Conservation (phyloP, 148 eudicot species). For the Polygonum aviculare region DNA sequence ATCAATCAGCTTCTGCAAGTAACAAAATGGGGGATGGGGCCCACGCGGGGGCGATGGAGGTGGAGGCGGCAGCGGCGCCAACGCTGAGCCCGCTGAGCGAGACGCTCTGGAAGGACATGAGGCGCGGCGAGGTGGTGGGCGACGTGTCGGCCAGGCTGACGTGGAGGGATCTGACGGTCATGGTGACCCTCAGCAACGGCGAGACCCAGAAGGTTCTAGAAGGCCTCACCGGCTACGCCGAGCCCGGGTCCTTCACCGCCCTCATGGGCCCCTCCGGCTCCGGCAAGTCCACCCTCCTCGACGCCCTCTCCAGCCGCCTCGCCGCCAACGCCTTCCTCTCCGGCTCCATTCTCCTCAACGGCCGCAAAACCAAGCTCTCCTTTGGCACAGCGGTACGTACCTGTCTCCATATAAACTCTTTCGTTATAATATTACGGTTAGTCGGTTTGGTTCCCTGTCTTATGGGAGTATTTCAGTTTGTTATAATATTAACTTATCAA, state of each 20-base stretch:
- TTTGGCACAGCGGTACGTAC: conserved; percentile 84
- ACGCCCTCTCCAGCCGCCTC: conserved; percentile 75
- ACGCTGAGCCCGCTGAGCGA: conserved; percentile 74
- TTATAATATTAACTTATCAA: no score
- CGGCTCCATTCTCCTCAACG: conserved; percentile 75
- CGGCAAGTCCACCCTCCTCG: conserved; percentile 85
- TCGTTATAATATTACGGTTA: no score
- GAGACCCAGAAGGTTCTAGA: conserved; percentile 79
- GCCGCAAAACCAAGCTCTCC: conserved; percentile 78
- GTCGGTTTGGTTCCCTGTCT: background rate
- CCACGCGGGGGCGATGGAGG: background rate
- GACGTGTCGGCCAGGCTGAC: conserved; percentile 86
- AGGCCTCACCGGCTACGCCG: conserved; percentile 77
- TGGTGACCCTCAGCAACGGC: conserved; percentile 64
- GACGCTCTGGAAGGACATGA: conserved; percentile 62
- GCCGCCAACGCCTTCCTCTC: conserved; percentile 84
- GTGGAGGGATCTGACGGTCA: conserved; percentile 80
- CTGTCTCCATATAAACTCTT: no score
- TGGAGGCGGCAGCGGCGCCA: background rate
- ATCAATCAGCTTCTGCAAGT: no score
- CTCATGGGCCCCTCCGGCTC: conserved; percentile 99
- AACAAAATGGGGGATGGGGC: background rate
- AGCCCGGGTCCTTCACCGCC: conserved; percentile 76
- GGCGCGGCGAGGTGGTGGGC: conserved; percentile 34
- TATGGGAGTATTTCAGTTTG: background rate